Base-by-base conservation (phyloP, 805 yeast genomes). In the Jamesozyma piceae region DNA sequence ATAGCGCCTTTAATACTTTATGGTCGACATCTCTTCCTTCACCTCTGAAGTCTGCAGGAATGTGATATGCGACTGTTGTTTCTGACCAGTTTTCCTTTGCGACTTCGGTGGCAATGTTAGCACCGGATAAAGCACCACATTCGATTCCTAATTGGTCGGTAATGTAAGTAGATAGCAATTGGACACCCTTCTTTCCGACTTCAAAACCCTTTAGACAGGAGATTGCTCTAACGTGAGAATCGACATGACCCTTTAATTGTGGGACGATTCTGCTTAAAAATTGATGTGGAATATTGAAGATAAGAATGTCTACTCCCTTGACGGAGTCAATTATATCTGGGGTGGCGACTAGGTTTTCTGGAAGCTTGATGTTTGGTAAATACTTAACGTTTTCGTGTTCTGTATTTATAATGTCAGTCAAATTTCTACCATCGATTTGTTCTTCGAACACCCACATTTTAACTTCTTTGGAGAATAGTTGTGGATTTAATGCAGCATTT, bases 391-490 rank as follows among this genome's bases (percentile, higher is more conserved):
- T 92, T 68, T 90, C 96, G 65, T 92, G 97, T 54, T 77, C 68
- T 33, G 79, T 72, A 72, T 92, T 92, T 65, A 92, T 90, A 61
- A 88, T 88, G 51, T 86, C 92, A 22, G 97, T 87, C 57, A 92
- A 71, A 50, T 82, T 84, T 55, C 71, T 64, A 52, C 95, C 97
- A 43, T 85, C 73, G 46, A 83, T 68, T 49, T 74, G 60, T 67
- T 92, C 98, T 66, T 92, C 90, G 55, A 73, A 86, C 13, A 92
- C 98, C 98, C 98, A 92, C 97, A 92, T 89, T 56, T 81, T 80
- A 33, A 92, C 97, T 43, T 75, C 69, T 47, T 67, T 68, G 46
- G 77, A 73, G 64, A 92, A 92, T 56, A 85, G 67, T 32, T 77
- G 72, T 32, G 88, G 81, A 65, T 86, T 75, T 49, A 75, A 77